Evolutionary conservation across 2,329 filamentous ascomycete genomes (phyloP).

Genomic region (Fusarium oxysporum): DNA sequence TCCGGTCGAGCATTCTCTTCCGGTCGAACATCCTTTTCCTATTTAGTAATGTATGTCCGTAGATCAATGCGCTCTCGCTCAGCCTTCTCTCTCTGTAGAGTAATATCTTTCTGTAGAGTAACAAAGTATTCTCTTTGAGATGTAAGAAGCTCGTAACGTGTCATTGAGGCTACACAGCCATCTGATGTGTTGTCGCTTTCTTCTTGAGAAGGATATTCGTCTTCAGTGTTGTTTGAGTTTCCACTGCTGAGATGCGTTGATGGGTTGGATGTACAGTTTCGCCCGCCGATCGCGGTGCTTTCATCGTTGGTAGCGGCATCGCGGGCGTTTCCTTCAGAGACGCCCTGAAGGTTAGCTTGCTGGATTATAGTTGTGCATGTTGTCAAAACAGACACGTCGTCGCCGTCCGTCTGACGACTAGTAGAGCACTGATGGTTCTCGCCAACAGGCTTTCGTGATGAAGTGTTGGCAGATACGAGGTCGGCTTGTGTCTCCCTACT

Average conservation of each 20-base stretch:
- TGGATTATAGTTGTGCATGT: slow-evolving; percentile 12
- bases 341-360: neutral
- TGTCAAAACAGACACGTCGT: neutral
- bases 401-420: neutral
- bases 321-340: neutral
- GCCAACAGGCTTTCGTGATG: neutral
- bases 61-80: neutral
- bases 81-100: neutral
- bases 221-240: neutral
- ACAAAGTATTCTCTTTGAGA: neutral
- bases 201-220: neutral
- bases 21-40: neutral
- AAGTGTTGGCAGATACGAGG: neutral
- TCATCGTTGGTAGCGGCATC: neutral
- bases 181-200: neutral
- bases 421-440: neutral
- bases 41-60: neutral
- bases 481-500: neutral
- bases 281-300: neutral
- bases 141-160: neutral
- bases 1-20: neutral
- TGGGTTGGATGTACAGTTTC: neutral
- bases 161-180: neutral
- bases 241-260: neutral
- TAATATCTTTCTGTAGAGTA: neutral